Evolutionary conservation across 352 stramenopile genomes (phyloP).

Genomic region (Globisporangium nodosum): DNA sequence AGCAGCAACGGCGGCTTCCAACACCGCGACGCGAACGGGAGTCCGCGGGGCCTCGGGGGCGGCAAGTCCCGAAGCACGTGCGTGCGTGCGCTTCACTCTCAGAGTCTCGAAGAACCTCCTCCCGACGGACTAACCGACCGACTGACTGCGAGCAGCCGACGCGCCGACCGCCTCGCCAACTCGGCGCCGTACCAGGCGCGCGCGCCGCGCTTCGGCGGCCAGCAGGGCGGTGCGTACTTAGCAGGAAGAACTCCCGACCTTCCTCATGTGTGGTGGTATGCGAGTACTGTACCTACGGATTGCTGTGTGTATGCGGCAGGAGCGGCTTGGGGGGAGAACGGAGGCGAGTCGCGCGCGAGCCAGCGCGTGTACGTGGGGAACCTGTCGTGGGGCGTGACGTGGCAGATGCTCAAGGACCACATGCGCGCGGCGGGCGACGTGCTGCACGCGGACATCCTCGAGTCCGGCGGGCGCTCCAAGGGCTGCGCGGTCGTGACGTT

Average conservation of each 20-base stretch:
- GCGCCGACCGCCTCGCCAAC: slow-evolving; percentile 53
- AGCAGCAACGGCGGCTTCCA: slow-evolving; percentile 4
- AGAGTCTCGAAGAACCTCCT: not conserved
- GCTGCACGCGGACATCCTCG: slow-evolving; percentile 53
- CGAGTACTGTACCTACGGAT: not conserved
- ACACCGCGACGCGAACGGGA: slow-evolving; percentile 1
- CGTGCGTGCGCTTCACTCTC: slow-evolving; percentile 8
- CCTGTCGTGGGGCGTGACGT: slow-evolving; percentile 81
- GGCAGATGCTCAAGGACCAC: slow-evolving; percentile 77
- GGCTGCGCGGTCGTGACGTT: slow-evolving; percentile 95
- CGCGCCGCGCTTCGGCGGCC: slow-evolving; percentile 15
- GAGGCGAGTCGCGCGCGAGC: slow-evolving; percentile 12
- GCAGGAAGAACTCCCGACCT: not conserved
- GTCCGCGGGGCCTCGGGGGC: slow-evolving; percentile 7
- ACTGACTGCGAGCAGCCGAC: slow-evolving; percentile 31
- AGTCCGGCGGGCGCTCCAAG: slow-evolving; percentile 72
- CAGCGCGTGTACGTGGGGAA: slow-evolving; percentile 84
- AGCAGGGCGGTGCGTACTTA: not conserved
- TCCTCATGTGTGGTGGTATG: not conserved
- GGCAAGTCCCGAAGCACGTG: slow-evolving; percentile 58
- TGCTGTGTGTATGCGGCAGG: not conserved
- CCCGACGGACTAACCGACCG: not conserved
- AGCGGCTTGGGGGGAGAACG: not conserved
- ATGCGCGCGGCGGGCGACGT: slow-evolving; percentile 72
- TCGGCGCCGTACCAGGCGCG: slow-evolving; percentile 44